These are phyloP conservation scores for Aspergillus saccharolyticus DNA, from an alignment of 495 filamentous ascomycete species.

Conservation along the genomic window DNA sequence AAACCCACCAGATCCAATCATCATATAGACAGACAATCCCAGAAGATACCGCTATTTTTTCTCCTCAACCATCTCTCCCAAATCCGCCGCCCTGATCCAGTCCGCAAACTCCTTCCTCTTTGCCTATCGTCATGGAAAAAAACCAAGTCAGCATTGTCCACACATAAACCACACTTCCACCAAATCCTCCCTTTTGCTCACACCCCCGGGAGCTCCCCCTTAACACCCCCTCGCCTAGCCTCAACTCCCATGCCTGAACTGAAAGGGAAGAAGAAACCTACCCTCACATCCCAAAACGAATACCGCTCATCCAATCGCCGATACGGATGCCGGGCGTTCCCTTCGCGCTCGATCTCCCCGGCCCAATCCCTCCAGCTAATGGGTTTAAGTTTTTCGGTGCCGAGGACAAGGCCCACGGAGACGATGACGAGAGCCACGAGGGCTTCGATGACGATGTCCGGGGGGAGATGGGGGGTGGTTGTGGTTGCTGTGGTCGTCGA, in stretches of 20 bases:
- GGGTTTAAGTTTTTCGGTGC: conserved; percentile 64
- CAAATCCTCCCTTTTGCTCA: not conserved
- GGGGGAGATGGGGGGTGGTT: conserved; percentile 52
- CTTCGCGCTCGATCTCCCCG: conserved; percentile 71
- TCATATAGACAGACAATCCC: conserved; percentile 2
- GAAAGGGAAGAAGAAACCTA: conserved; percentile 42
- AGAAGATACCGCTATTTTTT: too few relatives aligned
- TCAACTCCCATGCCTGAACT: conserved; percentile 14
- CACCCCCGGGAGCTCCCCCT: not conserved
- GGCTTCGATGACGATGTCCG: conserved; percentile 65
- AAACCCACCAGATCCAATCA: not conserved
- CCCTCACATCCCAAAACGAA: conserved; percentile 66
- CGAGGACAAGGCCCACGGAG: conserved; percentile 66
- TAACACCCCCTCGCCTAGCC: conserved; percentile 23
- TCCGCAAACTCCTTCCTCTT: conserved; percentile 73
- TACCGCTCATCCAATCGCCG: conserved; percentile 52
- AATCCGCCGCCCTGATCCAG: conserved; percentile 53
- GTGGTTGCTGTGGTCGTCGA: not conserved
- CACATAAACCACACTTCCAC: not conserved
- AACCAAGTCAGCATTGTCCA: conserved; percentile 4
- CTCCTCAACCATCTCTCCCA: conserved; percentile 15
- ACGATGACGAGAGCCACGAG: conserved; percentile 59
- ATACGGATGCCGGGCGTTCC: conserved; percentile 47
- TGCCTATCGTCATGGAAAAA: conserved; percentile 43
- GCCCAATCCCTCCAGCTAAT: conserved; percentile 82